Base-by-base conservation (phyloP, 495 filamentous ascomycete species). In the Xylaria venustula region DNA sequence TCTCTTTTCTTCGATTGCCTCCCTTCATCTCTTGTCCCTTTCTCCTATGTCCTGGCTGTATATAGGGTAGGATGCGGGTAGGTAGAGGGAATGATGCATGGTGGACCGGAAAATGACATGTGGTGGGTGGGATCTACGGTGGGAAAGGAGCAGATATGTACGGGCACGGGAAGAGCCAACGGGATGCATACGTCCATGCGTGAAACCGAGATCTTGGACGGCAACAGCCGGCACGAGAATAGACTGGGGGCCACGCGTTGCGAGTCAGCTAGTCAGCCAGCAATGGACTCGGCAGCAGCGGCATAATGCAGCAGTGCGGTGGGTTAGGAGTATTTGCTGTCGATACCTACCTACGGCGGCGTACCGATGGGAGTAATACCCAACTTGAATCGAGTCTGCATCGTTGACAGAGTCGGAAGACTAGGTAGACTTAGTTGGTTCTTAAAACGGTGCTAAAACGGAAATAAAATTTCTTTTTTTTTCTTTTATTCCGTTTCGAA, bases 131-230 rank as follows among this genome's bases (percentile, higher is more conserved):
- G 58, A 60, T 60, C 58, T 60, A 34, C 58, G 49, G 41, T 60
- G 48, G 58, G 48, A 53, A 50, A 53, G 57, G 40, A 46, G 12
- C 48, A 48, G 58, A 60, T 60, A 60, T 60, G 58, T 60, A 47
- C 58, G 58, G 58, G 58, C 58, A 46, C 58, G 58, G 58, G 58
- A 60, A 60, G 58, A 60, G 47, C 58, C 49, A 36, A 60, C 58
- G n/a, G 58, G 58, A 60, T 60, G 49, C 58, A 60, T 60, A 60
- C 40, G 58, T 51, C 58, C 58, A 60, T 60, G 58, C 42, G 58
- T 47, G 58, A 53, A 60, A 60, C 58, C 58, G 58, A 60, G 58
- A 60, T 60, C 58, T 60, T 46, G 41, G 40, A 44, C 58, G 58
- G 58, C 48, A 60, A 60, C 48, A 53, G 58, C 58, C 58, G 57